Conservation (phyloP, 441 rosid genomes). For the Jatropha multifida region DNA sequence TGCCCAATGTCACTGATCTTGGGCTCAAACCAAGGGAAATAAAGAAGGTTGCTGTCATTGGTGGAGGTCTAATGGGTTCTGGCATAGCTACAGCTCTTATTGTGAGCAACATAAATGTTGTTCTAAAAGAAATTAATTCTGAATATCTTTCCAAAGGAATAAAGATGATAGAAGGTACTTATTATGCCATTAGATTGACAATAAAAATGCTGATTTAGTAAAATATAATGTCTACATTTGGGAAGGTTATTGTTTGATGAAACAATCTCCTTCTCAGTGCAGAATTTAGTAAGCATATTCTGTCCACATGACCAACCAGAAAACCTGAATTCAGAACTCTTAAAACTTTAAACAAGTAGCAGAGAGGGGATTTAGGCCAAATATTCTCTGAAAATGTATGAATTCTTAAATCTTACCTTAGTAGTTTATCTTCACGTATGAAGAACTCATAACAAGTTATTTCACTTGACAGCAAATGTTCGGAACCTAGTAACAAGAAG, state of each 20-base stretch:
- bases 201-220: not conserved
- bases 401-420: not conserved
- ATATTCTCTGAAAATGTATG: not conserved
- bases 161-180: constrained; percentile 72
- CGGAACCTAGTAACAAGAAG: constrained; percentile 69
- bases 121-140: constrained; percentile 86
- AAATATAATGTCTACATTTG: too few relatives aligned
- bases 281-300: not conserved
- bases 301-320: not conserved
- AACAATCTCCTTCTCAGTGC: too few relatives aligned
- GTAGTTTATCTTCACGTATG: constrained; percentile 8
- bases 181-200: constrained; percentile 15
- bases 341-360: not conserved
- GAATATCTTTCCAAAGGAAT: constrained; percentile 82
- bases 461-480: constrained; percentile 61
- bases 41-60: constrained; percentile 90
- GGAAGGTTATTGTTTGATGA: too few relatives aligned
- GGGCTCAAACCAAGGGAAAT: constrained; percentile 79
- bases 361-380: not conserved
- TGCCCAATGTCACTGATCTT: constrained; percentile 79
- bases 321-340: not conserved
- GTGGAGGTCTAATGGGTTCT: constrained; percentile 99
- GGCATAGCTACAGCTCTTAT: constrained; percentile 90
- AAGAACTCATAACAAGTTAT: constrained; percentile 15
- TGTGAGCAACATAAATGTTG: constrained; percentile 58